These are phyloP conservation scores for Pseudofabraea citricarpa DNA, from an alignment of 2,329 filamentous ascomycete species.

Conservation along the genomic window DNA sequence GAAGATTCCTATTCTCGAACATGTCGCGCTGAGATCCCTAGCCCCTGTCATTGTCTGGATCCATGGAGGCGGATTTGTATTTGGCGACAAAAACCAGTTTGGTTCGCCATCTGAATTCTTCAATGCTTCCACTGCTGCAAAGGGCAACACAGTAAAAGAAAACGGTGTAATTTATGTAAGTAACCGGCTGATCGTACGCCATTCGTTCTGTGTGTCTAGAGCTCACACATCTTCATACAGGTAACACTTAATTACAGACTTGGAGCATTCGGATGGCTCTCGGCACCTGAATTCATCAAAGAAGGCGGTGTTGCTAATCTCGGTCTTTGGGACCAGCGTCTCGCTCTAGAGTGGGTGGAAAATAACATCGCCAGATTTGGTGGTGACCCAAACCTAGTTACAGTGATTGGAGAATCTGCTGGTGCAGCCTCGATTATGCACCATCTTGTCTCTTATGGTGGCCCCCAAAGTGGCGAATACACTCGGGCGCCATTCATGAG, in stretches of 20 bases:
- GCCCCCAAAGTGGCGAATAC: slow-evolving; percentile 29
- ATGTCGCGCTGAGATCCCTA: neutral
- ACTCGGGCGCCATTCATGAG: slow-evolving; percentile 32
- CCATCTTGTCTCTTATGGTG: slow-evolving; percentile 41
- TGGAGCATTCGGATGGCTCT: slow-evolving; percentile 26
- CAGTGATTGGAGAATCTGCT: slow-evolving; percentile 42
- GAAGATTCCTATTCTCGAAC: slow-evolving; percentile 6
- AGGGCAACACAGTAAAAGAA: neutral
- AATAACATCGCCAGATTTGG: slow-evolving; percentile 46
- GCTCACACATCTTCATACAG: no score
- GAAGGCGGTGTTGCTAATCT: slow-evolving; percentile 39
- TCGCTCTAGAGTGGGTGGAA: slow-evolving; percentile 50
- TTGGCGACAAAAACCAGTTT: slow-evolving; percentile 31
- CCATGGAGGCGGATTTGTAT: slow-evolving; percentile 40
- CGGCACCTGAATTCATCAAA: slow-evolving; percentile 33
- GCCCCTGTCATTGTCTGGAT: slow-evolving; percentile 41
- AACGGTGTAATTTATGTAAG: slow-evolving; percentile 24
- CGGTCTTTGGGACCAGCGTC: slow-evolving; percentile 45
- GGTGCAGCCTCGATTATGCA: slow-evolving; percentile 45
- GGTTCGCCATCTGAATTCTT: slow-evolving; percentile 20
- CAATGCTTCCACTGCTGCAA: neutral
- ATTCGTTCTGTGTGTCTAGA: no score
- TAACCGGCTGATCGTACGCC: no score
- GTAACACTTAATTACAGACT: slow-evolving; percentile 26
- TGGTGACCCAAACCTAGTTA: slow-evolving; percentile 41